Evolutionary conservation across 2,329 filamentous ascomycete species (phyloP).

Genomic region (Calonectria pauciramosa): DNA sequence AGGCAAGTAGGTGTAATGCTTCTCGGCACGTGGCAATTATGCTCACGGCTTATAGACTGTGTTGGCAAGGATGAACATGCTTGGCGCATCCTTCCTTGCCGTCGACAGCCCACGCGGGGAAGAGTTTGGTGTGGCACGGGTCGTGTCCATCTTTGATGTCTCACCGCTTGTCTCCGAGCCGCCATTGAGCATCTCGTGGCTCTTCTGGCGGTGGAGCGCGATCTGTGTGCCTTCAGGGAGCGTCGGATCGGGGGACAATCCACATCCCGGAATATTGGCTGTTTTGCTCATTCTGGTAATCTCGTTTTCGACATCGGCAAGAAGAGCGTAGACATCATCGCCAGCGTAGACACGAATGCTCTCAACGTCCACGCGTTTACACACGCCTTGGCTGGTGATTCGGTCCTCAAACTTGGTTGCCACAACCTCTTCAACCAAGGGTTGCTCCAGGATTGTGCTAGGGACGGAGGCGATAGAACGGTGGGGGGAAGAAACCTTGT

Average conservation of each 20-base stretch:
- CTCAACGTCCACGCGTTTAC: constrained; percentile 64
- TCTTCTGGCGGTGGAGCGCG: constrained; percentile 62
- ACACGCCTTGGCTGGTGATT: constrained; percentile 37
- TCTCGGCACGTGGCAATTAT: constrained; percentile 11
- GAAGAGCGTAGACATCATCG: constrained; percentile 74
- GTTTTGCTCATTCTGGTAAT: constrained; percentile 53
- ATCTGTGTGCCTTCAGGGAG: constrained; percentile 49
- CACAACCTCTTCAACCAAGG: constrained; percentile 59
- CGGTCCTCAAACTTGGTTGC: constrained; percentile 45
- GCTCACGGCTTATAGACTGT: constrained; percentile 63
- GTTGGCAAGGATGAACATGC: constrained; percentile 59
- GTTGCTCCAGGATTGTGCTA: constrained; percentile 68
- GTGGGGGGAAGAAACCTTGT: constrained; percentile 63
- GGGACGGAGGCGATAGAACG: constrained; percentile 67
- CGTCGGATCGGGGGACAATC: constrained; percentile 10
- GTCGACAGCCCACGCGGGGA: constrained; percentile 51
- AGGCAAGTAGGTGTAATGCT: constrained; percentile 9
- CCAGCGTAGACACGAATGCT: constrained; percentile 79
- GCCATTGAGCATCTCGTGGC: constrained; percentile 64
- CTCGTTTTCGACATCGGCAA: constrained; percentile 74
- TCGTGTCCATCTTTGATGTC: constrained; percentile 44
- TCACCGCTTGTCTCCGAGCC: constrained; percentile 39
- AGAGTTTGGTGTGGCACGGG: constrained; percentile 35
- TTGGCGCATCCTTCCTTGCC: constrained; percentile 50
- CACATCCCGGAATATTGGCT: constrained; percentile 21